phyloP scores from a whole-genome alignment of 2,329 filamentous ascomycete species.

The Fusarium pseudonygamai region DNA sequence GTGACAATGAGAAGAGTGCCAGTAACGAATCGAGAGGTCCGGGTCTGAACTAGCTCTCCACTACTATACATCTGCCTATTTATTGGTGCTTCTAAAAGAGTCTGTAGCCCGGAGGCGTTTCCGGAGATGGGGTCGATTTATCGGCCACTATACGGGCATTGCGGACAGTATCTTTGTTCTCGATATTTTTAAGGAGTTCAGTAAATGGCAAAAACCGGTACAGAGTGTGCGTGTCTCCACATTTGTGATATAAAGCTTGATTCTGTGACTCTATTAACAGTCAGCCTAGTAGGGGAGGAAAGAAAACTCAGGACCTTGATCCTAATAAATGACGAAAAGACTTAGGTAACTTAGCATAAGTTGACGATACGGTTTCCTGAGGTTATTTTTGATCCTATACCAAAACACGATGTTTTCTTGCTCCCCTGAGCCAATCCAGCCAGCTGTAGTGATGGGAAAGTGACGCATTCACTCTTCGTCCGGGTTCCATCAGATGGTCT shows the following conservation, averaged over 20 bases:
- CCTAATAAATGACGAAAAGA: background rate
- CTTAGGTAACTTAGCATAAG: background rate
- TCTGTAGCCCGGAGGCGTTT: conserved; percentile 29
- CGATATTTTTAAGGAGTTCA: background rate
- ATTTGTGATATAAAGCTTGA: conserved; percentile 9
- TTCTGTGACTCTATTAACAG: background rate
- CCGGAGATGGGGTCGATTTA: conserved; percentile 30
- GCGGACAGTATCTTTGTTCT: background rate
- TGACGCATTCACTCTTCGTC: conserved; percentile 26
- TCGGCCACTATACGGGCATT: conserved; percentile 19
- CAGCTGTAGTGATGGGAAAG: conserved; percentile 14
- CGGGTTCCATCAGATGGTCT: background rate
- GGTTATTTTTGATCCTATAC: background rate
- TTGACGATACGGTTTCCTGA: background rate
- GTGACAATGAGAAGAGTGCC: conserved; percentile 2
- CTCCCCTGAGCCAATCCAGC: background rate
- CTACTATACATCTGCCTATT: conserved; percentile 18
- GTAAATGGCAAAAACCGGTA: background rate
- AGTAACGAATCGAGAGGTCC: conserved; percentile 9
- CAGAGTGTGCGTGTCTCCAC: conserved; percentile 2
- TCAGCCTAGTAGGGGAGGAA: background rate
- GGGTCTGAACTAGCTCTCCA: conserved; percentile 20
- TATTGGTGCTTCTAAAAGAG: conserved; percentile 11
- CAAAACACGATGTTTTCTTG: background rate
- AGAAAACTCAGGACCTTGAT: background rate